Conservation (phyloP, 345 rosid genomes). For the Lepidium aucheri region DNA sequence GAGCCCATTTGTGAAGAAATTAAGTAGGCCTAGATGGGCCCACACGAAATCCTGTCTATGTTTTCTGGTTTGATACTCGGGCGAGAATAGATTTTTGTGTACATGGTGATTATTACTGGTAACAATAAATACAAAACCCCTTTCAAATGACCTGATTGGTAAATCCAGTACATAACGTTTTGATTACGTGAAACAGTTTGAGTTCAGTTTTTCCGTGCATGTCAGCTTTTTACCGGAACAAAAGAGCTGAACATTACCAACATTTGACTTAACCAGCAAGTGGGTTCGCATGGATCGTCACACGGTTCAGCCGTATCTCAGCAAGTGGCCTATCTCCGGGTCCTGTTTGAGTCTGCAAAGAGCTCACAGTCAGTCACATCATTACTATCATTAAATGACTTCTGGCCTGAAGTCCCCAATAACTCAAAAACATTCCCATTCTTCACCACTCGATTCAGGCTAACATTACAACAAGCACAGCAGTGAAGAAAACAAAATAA, state of each 20-base stretch:
- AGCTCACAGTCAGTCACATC: constrained; percentile 4
- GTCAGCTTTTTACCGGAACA: not conserved
- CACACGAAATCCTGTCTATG: not conserved
- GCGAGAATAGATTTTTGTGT: not conserved
- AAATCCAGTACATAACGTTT: not conserved
- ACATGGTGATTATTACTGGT: too few relatives aligned
- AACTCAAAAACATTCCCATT: not conserved
- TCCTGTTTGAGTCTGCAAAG: constrained; percentile 77
- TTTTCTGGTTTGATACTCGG: not conserved
- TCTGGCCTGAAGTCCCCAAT: not conserved
- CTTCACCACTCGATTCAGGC: not conserved
- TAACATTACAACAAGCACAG: not conserved
- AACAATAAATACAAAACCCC: not conserved
- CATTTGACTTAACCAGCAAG: constrained; percentile 58
- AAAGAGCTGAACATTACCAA: not conserved
- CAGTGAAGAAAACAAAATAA: not conserved
- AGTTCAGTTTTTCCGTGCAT: not conserved
- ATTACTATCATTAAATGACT: not conserved
- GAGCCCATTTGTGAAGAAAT: not conserved
- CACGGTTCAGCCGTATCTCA: constrained; percentile 89
- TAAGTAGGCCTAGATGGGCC: not conserved
- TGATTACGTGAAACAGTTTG: not conserved
- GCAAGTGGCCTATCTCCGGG: constrained; percentile 93
- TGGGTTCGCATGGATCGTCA: constrained; percentile 94
- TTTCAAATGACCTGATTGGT: not conserved